Evolutionary conservation across 257 asterid species (phyloP), one percentile per base, ranked within the genome.

Genomic region (Henckelia pumila): DNA sequence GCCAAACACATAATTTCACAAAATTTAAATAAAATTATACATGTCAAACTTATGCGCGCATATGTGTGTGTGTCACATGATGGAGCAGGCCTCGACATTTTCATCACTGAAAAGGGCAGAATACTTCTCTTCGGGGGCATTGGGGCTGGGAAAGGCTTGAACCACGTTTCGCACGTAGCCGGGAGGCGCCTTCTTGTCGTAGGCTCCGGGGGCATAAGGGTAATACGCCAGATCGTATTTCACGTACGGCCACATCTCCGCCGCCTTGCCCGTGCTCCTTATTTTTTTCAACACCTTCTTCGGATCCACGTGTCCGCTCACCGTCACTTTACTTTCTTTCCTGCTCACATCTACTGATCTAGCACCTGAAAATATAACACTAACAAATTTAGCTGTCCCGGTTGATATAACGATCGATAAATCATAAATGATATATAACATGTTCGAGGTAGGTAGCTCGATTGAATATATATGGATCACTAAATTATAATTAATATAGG

Each of bases 111-210:
- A 90, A 28, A 77, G 63, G 1, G 86, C 25, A 2, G 92, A 57
- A 33, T 84, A 78, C 24, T 71, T 79, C 16, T 82, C 87, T 5
- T 24, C 66, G 0, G 78, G 77, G 1, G 73, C 76, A 65, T 69
- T 71, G 8, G 84, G 71, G 59, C 68, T 77, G 2, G 88, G 88
- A 70, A 66, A 74, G 2, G 97, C 95, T 23, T 86, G 95, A 60
- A 67, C 84, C 7, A 84, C 92, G 35, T 90, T 77, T 35, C 87
- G 80, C 1, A 90, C 97, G 20, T 25, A 84, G 7, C 95, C 95
- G 4, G 92, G 16, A 0, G 97, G 95, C 0, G 97, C 97, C 56
- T 90, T 90, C 72, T 86, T 88, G 77, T 90, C 97, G 32, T 90
- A 90, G 4, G 80, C 96, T 59, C 72, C 75, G 3, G 88, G 73